Conservation (phyloP, 306 rosid species). For the Quercus glauca region DNA sequence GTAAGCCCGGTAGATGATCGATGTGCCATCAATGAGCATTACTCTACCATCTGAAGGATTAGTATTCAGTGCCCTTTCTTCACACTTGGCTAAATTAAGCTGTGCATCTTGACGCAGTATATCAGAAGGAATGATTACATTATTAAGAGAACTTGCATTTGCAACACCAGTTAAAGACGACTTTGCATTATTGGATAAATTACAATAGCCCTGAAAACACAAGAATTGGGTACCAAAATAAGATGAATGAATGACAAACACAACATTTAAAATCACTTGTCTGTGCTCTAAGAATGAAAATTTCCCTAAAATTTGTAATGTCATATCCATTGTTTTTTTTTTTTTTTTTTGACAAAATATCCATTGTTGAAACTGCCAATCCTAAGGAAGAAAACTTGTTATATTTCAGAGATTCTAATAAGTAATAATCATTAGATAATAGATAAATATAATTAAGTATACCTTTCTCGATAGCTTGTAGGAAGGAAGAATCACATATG, state of each 20-base stretch:
- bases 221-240: neutral
- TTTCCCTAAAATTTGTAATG: neutral
- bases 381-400: neutral
- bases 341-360: neutral
- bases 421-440: neutral
- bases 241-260: neutral
- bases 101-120: slow-evolving; percentile 21
- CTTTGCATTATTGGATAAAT: slow-evolving; percentile 14
- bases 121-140: slow-evolving; percentile 25
- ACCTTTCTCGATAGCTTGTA: slow-evolving; percentile 34
- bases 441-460: neutral
- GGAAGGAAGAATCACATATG: slow-evolving; percentile 22
- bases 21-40: slow-evolving; percentile 90
- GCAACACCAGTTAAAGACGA: slow-evolving; percentile 37
- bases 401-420: neutral
- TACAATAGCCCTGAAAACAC: slow-evolving; percentile 54
- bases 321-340: neutral
- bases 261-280: neutral
- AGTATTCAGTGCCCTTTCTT: slow-evolving; percentile 18
- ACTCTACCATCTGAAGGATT: slow-evolving; percentile 65
- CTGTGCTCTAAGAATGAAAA: neutral
- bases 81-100: slow-evolving; percentile 26
- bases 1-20: slow-evolving; percentile 80
- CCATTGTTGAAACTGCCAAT: neutral
- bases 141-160: slow-evolving; percentile 23